Percentiles rank a stretch among this genome's conserved stretches.
These are phyloP conservation scores for Quaeritorhiza haematococci DNA, from an alignment of 371 early-diverging fungal species.

Conservation along the genomic window DNA sequence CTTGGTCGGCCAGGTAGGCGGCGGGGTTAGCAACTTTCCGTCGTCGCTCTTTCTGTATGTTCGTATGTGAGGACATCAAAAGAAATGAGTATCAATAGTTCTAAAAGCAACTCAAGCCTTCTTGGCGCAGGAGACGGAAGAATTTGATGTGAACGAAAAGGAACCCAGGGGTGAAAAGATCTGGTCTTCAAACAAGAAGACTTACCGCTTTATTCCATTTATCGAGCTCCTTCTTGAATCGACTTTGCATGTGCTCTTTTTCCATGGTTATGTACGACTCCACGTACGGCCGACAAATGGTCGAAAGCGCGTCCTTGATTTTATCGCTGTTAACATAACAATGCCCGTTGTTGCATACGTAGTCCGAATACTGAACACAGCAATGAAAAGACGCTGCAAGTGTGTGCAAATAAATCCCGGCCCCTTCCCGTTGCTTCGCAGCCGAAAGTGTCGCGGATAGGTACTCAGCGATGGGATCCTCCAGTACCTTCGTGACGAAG, in stretches of 20 bases:
- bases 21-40: conserved; percentile 6
- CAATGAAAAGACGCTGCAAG: conserved; percentile 42
- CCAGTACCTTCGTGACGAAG: conserved; percentile 61
- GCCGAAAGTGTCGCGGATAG: conserved; percentile 41
- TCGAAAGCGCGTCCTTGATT: conserved; percentile 20
- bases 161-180: no score
- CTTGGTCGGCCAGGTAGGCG: conserved; percentile 33
- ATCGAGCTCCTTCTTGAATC: conserved; percentile 32
- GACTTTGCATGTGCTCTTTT: conserved; percentile 27
- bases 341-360: conserved; percentile 17
- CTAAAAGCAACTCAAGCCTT: not conserved
- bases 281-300: conserved; percentile 32
- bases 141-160: no score
- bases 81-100: not conserved
- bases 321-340: conserved; percentile 29
- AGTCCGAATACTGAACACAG: conserved; percentile 38
- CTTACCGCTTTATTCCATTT: conserved; percentile 43
- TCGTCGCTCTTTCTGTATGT: conserved; percentile 1
- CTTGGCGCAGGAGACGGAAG: no score
- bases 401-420: conserved; percentile 41
- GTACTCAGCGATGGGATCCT: conserved; percentile 70
- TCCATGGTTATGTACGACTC: conserved; percentile 38
- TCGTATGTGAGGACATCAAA: no score
- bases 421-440: conserved; percentile 32
- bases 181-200: not conserved